Base-by-base conservation (phyloP, 805 yeast genomes). In the Danielia reshetovae region DNA sequence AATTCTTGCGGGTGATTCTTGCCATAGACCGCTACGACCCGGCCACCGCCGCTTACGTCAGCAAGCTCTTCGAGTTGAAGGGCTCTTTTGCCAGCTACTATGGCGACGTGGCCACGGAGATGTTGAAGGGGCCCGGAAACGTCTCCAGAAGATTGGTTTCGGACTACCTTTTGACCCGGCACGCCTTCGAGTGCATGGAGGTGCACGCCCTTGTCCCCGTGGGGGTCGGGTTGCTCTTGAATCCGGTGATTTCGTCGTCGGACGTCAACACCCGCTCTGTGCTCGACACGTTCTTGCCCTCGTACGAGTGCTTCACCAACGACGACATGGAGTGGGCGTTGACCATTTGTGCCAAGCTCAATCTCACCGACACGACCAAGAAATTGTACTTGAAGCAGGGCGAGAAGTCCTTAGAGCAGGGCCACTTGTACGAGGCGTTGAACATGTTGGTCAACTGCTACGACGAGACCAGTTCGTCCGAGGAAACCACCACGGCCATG, bases 271-370 rank as follows among this genome's bases (percentile, higher is more conserved):
- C 66, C 34, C 50, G 46, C 29, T 40, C 47, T 11, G 68, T 75
- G 1, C 67, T 84, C 23, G 69, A 76, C 4, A 79, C 76, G 39
- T 68, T 75, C 30, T 58, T 84, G 23, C 85, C 86, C 4, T 70
- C 68, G 15, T 83, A 66, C 51, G 67, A 78, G 28, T 79, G 78
- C 49, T 60, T 70, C 35, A 79, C 80, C 7, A 81, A 79, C 50
- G 89, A 83, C 52, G 94, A 84, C 52, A 68, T 81, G 41, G 93
- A 84, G 55, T 84, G 90, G 90, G 74, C 81, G 29, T 60, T 84
- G 33, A 74, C 85, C 2, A 65, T 84, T 4, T 82, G 90, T 60
- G 84, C 88, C 9, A 72, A 79, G 46, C 65, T 83, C 53, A 75
- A 73, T 46, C 54, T 83, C 27, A 67, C 77, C n/a, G 59, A 69